Evolutionary conservation across 2,329 filamentous ascomycete genomes (phyloP).

Genomic region (Fusarium palustre): DNA sequence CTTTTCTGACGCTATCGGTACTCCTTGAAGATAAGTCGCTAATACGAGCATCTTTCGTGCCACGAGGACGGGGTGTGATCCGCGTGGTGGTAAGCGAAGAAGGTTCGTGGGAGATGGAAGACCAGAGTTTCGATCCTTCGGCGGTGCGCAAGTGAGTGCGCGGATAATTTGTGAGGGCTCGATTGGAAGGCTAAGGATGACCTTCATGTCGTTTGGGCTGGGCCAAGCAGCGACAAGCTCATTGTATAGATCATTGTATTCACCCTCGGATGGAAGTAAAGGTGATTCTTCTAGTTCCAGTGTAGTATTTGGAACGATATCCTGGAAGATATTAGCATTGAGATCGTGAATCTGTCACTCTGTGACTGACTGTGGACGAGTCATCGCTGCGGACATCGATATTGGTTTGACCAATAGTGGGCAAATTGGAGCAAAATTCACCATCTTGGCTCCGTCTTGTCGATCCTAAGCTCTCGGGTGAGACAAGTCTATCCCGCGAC

Average conservation of each 20-base stretch:
- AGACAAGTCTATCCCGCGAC: not conserved
- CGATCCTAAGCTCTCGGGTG: not conserved
- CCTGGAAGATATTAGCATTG: not conserved
- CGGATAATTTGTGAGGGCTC: conserved; percentile 51
- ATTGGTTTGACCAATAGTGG: not conserved
- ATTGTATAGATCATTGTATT: conserved; percentile 43
- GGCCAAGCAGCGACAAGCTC: conserved; percentile 56
- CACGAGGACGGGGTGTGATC: conserved; percentile 56
- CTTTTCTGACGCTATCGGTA: conserved; percentile 21
- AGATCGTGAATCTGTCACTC: accelerated
- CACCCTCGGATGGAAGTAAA: not conserved
- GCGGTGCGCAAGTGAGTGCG: conserved; percentile 49
- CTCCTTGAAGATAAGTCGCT: conserved; percentile 52
- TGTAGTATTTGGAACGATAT: not conserved
- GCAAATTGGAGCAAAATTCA: not conserved
- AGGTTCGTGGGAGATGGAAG: conserved; percentile 46
- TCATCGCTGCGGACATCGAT: accelerated
- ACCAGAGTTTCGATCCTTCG: conserved; percentile 24
- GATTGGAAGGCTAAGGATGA: conserved; percentile 50
- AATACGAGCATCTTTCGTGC: conserved; percentile 56
- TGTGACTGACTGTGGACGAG: not conserved
- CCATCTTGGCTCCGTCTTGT: not conserved
- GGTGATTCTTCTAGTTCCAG: not conserved
- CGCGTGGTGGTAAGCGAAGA: conserved; percentile 42
- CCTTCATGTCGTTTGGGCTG: conserved; percentile 51